Conservation (phyloP, 768 basidiomycete genomes). For the Lactarius vividus region DNA sequence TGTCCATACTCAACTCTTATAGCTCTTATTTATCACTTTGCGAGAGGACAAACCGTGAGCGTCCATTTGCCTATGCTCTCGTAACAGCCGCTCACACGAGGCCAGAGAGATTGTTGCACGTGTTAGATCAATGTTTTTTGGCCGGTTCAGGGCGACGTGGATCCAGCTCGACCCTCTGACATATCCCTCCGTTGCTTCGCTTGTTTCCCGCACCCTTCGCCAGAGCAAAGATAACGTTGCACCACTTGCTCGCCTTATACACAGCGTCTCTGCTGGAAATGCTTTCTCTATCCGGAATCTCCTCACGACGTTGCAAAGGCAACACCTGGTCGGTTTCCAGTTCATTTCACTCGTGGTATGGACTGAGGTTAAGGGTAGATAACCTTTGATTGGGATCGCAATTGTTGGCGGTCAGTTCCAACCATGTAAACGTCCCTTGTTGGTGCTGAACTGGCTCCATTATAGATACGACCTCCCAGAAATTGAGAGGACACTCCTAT, state of each 20-base stretch:
- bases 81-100: not conserved
- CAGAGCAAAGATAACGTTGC: slow-evolving; percentile 54
- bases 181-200: slow-evolving; percentile 51
- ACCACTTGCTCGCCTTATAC: slow-evolving; percentile 54
- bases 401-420: slow-evolving; percentile 59
- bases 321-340: slow-evolving; percentile 50
- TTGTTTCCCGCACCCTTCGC: slow-evolving; percentile 65
- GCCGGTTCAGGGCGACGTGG: slow-evolving; percentile 60
- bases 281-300: slow-evolving; percentile 68
- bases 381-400: slow-evolving; percentile 59
- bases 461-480: slow-evolving; percentile 52
- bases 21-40: slow-evolving; percentile 65
- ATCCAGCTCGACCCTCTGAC: slow-evolving; percentile 61
- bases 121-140: slow-evolving; percentile 56
- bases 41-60: slow-evolving; percentile 52
- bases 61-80: not conserved
- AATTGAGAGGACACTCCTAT: slow-evolving; percentile 54
- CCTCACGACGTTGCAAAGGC: slow-evolving; percentile 59
- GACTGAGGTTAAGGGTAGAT: slow-evolving; percentile 42
- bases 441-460: not conserved
- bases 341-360: slow-evolving; percentile 6
- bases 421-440: not conserved
- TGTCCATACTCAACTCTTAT: slow-evolving; percentile 20
- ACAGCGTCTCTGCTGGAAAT: slow-evolving; percentile 60
- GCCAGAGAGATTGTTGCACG: slow-evolving; percentile 43